Percentiles rank a stretch among this genome's conserved stretches.
These are phyloP conservation scores for Fusarium citri DNA, from an alignment of 2,329 filamentous ascomycete genomes.

Conservation along the genomic window DNA sequence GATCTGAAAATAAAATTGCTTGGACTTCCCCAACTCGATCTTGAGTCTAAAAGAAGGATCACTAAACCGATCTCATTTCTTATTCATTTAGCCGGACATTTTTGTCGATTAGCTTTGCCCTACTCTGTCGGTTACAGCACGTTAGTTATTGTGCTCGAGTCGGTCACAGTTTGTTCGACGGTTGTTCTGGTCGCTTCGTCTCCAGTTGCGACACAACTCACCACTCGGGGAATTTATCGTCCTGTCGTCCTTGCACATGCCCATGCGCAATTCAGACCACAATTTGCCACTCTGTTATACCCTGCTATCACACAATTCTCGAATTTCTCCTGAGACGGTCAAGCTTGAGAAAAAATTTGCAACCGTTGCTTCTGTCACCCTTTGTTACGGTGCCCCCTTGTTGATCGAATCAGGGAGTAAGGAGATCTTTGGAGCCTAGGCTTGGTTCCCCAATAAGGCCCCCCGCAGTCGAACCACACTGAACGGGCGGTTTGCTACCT, in stretches of 20 bases:
- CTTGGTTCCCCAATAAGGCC: conserved; percentile 38
- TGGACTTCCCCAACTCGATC: conserved; percentile 24
- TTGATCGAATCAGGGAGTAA: conserved; percentile 43
- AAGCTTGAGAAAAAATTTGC: conserved; percentile 43
- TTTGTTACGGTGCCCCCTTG: conserved; percentile 26
- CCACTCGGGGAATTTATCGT: conserved; percentile 42
- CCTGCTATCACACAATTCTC: conserved; percentile 46
- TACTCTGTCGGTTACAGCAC: conserved; percentile 4
- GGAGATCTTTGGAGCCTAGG: conserved; percentile 36
- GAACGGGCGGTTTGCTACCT: conserved; percentile 29
- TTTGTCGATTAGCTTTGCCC: conserved; percentile 15
- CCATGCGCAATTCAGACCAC: conserved; percentile 36
- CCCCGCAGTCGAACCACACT: conserved; percentile 47
- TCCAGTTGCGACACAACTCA: conserved; percentile 29
- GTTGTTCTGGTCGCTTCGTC: conserved; percentile 14
- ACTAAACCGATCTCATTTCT: conserved; percentile 12
- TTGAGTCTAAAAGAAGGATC: conserved; percentile 30
- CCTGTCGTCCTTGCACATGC: conserved; percentile 47
- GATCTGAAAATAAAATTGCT: conserved; percentile 29
- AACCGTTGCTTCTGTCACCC: conserved; percentile 14
- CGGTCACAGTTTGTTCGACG: conserved; percentile 22
- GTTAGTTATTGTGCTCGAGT: conserved; percentile 12
- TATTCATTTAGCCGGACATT: conserved; percentile 10
- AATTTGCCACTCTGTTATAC: conserved; percentile 46
- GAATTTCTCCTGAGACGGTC: conserved; percentile 42